Percentiles rank a stretch among this genome's conserved stretches.
phyloP scores from a whole-genome alignment of 345 rosid species.

The Cochlearia excelsa region DNA sequence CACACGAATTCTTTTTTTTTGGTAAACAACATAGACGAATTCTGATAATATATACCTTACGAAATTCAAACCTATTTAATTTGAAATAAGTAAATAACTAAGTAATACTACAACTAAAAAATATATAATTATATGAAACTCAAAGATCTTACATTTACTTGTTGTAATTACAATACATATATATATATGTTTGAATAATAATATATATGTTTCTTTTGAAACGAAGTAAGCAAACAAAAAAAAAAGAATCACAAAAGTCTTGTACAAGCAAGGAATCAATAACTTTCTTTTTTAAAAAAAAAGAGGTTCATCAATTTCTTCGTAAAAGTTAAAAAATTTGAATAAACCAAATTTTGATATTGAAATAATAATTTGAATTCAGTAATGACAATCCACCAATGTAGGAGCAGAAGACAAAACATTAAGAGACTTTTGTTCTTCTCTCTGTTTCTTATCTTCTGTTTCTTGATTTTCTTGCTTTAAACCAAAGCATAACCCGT shows the following conservation, averaged over 20 bases:
- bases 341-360: constrained; percentile 5
- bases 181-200: constrained; percentile 15
- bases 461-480: constrained; percentile 53
- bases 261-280: constrained; percentile 36
- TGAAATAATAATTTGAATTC: constrained; percentile 25
- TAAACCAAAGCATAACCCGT: constrained; percentile 48
- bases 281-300: neutral
- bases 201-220: constrained; percentile 21
- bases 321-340: neutral
- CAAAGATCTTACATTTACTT: constrained; percentile 12
- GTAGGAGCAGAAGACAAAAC: constrained; percentile 73
- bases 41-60: too few species aligned
- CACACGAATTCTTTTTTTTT: too few species aligned
- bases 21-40: too few species aligned
- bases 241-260: constrained; percentile 26
- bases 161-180: constrained; percentile 22
- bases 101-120: too few species aligned
- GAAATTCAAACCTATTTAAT: too few species aligned
- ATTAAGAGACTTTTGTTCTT: constrained; percentile 43
- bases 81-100: too few species aligned
- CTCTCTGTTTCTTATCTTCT: constrained; percentile 34
- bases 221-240: neutral
- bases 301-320: constrained; percentile 24
- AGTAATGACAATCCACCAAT: constrained; percentile 98
- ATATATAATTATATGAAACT: neutral